A percentile compares a stretch with the other conserved stretches of the same genome.
Conservation (phyloP, 2,329 filamentous ascomycete species). For the Hypoxylon sp. region DNA sequence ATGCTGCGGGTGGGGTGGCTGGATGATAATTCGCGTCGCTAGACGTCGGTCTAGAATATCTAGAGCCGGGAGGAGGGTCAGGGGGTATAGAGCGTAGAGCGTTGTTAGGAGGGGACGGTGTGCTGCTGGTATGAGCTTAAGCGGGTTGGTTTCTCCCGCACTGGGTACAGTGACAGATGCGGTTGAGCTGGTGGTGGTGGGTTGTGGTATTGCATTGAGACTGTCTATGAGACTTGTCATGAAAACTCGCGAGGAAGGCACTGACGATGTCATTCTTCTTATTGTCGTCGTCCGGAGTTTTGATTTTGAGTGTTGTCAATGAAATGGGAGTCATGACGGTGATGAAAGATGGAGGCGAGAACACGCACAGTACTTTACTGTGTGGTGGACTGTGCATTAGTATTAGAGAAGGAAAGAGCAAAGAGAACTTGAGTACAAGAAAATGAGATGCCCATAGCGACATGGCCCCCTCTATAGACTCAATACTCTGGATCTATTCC, state of each 20-base stretch:
- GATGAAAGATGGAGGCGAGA: background rate
- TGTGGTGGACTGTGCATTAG: conserved; percentile 16
- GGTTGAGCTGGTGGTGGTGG: conserved; percentile 2
- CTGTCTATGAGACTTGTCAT: conserved; percentile 59
- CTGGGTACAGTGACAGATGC: conserved; percentile 32
- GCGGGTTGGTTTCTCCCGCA: conserved; percentile 42
- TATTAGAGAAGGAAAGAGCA: background rate
- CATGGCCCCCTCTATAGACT: too few species aligned
- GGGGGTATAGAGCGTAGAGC: conserved; percentile 85
- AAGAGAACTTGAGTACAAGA: too few species aligned
- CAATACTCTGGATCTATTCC: too few species aligned
- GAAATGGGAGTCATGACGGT: background rate
- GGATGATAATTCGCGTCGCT: conserved; percentile 63
- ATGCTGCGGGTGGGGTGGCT: conserved; percentile 6
- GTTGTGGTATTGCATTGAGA: conserved; percentile 49
- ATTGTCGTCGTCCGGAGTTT: background rate
- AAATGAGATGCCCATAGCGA: too few species aligned
- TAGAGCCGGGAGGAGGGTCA: conserved; percentile 81
- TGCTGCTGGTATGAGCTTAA: conserved; percentile 48
- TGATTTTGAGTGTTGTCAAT: background rate
- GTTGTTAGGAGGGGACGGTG: conserved; percentile 72
- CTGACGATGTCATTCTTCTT: conserved; percentile 36
- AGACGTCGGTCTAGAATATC: conserved; percentile 85
- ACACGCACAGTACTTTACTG: conserved; percentile 24
- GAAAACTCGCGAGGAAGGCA: conserved; percentile 54